phyloP scores from a whole-genome alignment of 495 filamentous ascomycete species.

The Lasiosphaeria hispida region DNA sequence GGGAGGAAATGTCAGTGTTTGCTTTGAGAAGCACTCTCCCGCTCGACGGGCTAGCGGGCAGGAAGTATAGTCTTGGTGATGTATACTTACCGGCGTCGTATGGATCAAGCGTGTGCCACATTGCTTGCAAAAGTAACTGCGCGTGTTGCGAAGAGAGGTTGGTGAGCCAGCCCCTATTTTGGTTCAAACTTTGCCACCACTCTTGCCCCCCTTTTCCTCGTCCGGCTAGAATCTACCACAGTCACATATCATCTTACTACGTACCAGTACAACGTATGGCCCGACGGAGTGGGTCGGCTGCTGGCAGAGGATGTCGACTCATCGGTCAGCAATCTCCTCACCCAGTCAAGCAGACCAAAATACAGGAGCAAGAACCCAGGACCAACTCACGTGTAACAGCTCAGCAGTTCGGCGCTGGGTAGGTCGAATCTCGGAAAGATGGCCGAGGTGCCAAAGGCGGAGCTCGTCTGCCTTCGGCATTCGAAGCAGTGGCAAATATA shows the following conservation, averaged over 20 bases:
- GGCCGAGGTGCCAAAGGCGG: constrained; percentile 65
- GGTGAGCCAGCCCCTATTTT: background rate
- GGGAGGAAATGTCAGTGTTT: too few species aligned
- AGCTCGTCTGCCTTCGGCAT: constrained; percentile 64
- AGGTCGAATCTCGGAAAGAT: constrained; percentile 62
- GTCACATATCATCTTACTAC: constrained; percentile 11
- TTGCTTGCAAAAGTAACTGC: constrained; percentile 55
- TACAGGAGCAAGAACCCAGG: background rate
- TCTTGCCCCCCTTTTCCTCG: too few species aligned
- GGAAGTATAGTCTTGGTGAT: background rate
- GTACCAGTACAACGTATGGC: constrained; percentile 48
- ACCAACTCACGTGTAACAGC: constrained; percentile 45
- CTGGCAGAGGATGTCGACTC: background rate
- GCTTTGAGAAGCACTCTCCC: too few species aligned
- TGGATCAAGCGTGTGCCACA: constrained; percentile 61
- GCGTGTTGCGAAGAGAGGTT: too few species aligned
- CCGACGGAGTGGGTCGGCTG: constrained; percentile 40
- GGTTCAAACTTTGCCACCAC: too few species aligned
- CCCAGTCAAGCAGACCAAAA: background rate
- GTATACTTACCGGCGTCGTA: constrained; percentile 41
- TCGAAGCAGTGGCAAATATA: constrained; percentile 70
- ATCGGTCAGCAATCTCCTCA: background rate
- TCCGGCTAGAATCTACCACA: too few species aligned
- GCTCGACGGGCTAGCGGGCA: too few species aligned
- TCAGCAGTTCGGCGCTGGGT: constrained; percentile 41